Base-by-base conservation (phyloP, 179 eudicot species). In the Beta macrorhiza region DNA sequence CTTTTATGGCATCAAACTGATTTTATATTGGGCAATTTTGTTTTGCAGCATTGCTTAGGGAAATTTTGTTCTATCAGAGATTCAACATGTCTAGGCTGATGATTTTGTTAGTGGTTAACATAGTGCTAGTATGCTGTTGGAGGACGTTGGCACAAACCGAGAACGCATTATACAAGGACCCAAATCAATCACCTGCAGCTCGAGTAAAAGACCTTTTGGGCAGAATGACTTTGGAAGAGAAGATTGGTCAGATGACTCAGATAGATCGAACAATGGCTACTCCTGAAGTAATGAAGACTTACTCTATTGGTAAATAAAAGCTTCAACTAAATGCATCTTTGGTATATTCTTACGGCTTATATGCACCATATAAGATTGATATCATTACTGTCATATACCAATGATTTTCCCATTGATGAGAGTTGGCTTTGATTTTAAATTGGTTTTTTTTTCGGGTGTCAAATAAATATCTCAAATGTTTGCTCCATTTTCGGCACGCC, bases 241-340 rank as follows among this genome's bases (percentile, higher is more conserved):
- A 94, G 89, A 89, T 94, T 63, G 98, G 97, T 64, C 98, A 92
- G 76, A 94, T 94, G 98, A 84, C 92, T 25, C 97, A 94, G 81
- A 93, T 92, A 77, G 98, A 94, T 74, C 82, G 92, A 29, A 58
- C 81, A 2, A 88, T 86, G 64, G 93, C 98, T 49, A 81, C 89
- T 15, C 62, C 83, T 73, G 88, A 91, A 15, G 87, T 91, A 49
- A 88, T 94, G 90, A 90, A 89, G 87, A 91, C 91, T 61, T 83
- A 86, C 70, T 85, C 86, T 68, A 90, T 94, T 70, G 98, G 98
- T 94, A 90, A 82, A 56, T 76, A 20, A 12, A 1, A 79, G 12
- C 32, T 80, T 55, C 22, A 67, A 25, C 73, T 75, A 51, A 47
- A 44, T 58, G 65, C 51, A 37, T 45, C 37, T 52, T 67, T 64